Base-by-base conservation (phyloP, 805 yeast species). In the Monosporozyma unispora region DNA sequence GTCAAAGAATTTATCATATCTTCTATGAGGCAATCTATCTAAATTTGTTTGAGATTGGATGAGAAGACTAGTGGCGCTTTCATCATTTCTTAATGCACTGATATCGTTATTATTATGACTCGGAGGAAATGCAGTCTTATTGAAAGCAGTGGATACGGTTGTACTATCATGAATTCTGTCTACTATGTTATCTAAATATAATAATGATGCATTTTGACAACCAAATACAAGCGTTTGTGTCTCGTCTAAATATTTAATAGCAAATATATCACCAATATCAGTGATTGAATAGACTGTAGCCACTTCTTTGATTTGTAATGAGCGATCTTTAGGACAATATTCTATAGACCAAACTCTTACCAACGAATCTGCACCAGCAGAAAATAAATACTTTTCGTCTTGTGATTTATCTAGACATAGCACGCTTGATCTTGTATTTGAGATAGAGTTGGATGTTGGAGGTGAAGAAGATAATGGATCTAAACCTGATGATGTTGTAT, bases 201-300 rank as follows among this genome's bases (percentile, higher is more conserved):
- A 77, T 16, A 91, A 77, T 1, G 90, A 78, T 3, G 98, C 96
- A 62, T 90, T 91, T 64, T 93, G 98, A 11, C 96, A 83, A 4
- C 99, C 99, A 57, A 87, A 77, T 53, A 82, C 87, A 3, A 91
- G 71, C 0, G 87, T 79, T 44, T 80, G 74, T 10, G 77, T 63
- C 1, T 68, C 55, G 18, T 79, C 77, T 14, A 82, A 74, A 80
- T 93, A 87, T 7, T 81, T 77, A 31, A 91, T 68, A 8, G 96
- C 83, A 62, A 91, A 91, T 16, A 91, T 84, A 65, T 91, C 99
- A 46, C 99, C 99, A 47, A 91, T 84, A 68, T 91, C 99, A 33
- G 84, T 76, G 10, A 84, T 66, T 0, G 96, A 84, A 64, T 91
- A 91, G 7, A 90, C 79, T 0, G 95, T 84, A 57, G 85, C 84